Conservation (phyloP, 129 eudicot species). For the Glebionis coronaria region DNA sequence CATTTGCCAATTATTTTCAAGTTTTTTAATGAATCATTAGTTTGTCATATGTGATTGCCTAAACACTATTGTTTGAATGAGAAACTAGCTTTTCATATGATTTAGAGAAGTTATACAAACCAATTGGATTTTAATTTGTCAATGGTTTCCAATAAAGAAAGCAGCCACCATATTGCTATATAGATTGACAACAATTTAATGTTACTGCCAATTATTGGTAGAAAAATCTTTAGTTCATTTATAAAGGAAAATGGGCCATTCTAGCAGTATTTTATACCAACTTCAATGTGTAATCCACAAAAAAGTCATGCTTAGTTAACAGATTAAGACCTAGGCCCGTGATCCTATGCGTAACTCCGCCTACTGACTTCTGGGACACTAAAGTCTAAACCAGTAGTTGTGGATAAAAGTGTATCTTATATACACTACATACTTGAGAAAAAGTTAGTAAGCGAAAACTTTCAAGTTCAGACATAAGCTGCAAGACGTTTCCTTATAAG, state of each 20-base stretch:
- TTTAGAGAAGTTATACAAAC: no score
- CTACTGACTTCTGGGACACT: no score
- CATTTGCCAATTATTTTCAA: no score
- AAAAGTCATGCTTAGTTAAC: neutral
- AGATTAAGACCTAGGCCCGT: slow-evolving; percentile 13
- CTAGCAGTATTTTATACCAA: neutral
- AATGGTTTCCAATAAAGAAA: slow-evolving; percentile 13
- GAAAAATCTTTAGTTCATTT: no score
- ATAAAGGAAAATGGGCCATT: no score
- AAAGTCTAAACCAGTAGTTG: neutral
- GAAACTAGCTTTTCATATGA: no score
- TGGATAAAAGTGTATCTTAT: no score
- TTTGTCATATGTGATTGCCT: no score
- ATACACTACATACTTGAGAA: slow-evolving; percentile 3
- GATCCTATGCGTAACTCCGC: neutral
- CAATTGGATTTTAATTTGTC: no score
- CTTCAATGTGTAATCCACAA: neutral
- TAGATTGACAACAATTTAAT: neutral
- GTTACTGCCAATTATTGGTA: no score
- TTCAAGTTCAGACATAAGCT: slow-evolving; percentile 74
- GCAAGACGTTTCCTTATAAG: slow-evolving; percentile 90
- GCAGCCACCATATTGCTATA: neutral
- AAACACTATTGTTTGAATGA: no score
- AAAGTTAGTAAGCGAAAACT: neutral
- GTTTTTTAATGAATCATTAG: no score